Conservation (phyloP, 2,329 filamentous ascomycete species). For the Fusarium zealandicum region DNA sequence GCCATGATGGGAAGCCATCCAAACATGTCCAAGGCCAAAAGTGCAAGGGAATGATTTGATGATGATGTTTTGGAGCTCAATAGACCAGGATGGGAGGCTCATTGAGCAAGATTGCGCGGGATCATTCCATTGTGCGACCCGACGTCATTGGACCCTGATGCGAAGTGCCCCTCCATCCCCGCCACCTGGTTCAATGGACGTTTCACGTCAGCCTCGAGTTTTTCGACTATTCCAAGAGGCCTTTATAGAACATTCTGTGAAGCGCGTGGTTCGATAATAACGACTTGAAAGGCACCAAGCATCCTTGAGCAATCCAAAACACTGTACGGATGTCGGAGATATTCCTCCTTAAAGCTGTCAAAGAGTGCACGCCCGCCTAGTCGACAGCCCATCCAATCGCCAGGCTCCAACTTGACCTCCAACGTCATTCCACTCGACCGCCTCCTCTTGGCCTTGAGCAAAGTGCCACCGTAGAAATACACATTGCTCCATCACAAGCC, state of each 20-base stretch:
- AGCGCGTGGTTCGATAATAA: not conserved
- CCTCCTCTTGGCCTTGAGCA: constrained; percentile 4
- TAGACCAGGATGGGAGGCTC: constrained; percentile 2
- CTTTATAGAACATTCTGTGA: too few relatives aligned
- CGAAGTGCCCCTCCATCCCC: constrained; percentile 27
- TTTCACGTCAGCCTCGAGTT: not conserved
- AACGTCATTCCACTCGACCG: constrained; percentile 30
- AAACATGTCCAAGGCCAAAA: too few relatives aligned
- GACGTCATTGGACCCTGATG: constrained; percentile 23
- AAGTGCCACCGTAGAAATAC: constrained; percentile 6
- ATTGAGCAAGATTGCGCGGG: constrained; percentile 35
- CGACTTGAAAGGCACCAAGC: too few relatives aligned
- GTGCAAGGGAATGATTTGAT: too few relatives aligned
- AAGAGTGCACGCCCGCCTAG: constrained; percentile 7
- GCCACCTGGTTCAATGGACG: constrained; percentile 10
- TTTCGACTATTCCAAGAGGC: too few relatives aligned
- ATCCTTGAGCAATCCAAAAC: not conserved
- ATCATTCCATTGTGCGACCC: constrained; percentile 24
- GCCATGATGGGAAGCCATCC: too few relatives aligned
- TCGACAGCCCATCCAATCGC: not conserved
- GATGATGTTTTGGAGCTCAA: not conserved
- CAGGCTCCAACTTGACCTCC: constrained; percentile 5
- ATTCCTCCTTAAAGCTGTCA: not conserved
- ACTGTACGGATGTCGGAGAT: constrained; percentile 23
- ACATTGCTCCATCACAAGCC: not conserved